Evolutionary conservation across 306 rosid species (phyloP).

Genomic region (Cicer cuneatum): DNA sequence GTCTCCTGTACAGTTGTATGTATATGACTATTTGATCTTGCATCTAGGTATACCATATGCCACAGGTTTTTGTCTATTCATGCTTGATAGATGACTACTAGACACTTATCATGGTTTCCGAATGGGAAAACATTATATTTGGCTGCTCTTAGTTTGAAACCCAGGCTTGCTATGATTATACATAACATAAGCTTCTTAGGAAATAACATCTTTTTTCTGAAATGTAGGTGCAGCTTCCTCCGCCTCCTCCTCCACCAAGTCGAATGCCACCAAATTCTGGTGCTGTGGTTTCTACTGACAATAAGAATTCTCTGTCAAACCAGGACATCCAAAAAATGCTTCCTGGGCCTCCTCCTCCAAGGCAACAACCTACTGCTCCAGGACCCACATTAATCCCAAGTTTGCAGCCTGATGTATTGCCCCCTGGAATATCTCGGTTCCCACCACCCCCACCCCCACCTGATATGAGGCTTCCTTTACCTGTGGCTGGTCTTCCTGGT

Average conservation of each 20-base stretch:
- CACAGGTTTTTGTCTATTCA: slow-evolving; percentile 26
- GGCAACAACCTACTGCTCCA: slow-evolving; percentile 69
- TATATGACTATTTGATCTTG: slow-evolving; percentile 9
- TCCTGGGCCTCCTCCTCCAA: slow-evolving; percentile 89
- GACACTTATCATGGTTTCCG: slow-evolving; percentile 1
- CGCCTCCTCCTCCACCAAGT: slow-evolving; percentile 89
- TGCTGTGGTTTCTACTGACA: slow-evolving; percentile 56
- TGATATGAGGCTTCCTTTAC: slow-evolving; percentile 80
- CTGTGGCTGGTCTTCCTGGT: slow-evolving; percentile 71
- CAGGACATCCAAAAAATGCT: slow-evolving; percentile 69
- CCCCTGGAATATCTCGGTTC: slow-evolving; percentile 85
- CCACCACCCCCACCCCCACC: slow-evolving; percentile 92
- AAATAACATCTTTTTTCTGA: slow-evolving; percentile 42
- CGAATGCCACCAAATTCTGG: slow-evolving; percentile 68
- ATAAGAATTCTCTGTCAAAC: slow-evolving; percentile 53
- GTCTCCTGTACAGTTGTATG: neutral
- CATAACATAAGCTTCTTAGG: slow-evolving; percentile 23
- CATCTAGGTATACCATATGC: neutral
- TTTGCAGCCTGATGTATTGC: slow-evolving; percentile 78
- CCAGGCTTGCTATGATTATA: slow-evolving; percentile 16
- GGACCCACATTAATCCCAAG: slow-evolving; percentile 68
- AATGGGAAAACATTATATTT: slow-evolving; percentile 23
- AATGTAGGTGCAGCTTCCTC: slow-evolving; percentile 82
- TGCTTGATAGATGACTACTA: slow-evolving; percentile 18
- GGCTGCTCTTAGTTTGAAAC: slow-evolving; percentile 29